These are phyloP conservation scores for Schwanniomyces vanrijiae DNA, from an alignment of 805 yeast genomes.

Conservation along the genomic window DNA sequence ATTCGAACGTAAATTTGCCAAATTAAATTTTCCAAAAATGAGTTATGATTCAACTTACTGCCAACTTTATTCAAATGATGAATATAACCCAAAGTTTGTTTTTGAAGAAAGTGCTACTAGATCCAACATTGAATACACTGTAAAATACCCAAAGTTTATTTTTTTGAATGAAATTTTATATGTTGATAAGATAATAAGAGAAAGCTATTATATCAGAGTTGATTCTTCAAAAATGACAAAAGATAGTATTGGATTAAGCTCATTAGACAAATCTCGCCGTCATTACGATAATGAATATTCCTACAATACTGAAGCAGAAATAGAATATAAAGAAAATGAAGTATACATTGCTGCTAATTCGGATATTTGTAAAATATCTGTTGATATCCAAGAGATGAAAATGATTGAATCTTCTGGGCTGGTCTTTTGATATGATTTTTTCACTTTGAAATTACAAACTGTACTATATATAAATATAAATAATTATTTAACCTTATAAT, in stretches of 20 bases:
- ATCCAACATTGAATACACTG: slow-evolving; percentile 2
- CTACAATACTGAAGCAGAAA: background rate
- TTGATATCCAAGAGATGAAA: background rate
- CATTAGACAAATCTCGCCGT: background rate
- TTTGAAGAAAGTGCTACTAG: slow-evolving; percentile 2
- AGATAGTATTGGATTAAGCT: background rate
- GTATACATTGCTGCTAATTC: background rate
- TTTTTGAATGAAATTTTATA: background rate
- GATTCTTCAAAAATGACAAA: background rate
- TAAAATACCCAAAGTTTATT: background rate
- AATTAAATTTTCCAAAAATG: slow-evolving; percentile 29
- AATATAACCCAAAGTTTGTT: slow-evolving; percentile 3
- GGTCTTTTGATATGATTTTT: background rate
- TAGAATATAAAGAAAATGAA: background rate
- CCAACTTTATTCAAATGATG: slow-evolving; percentile 10
- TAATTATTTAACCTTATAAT: too few species aligned
- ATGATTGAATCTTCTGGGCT: background rate
- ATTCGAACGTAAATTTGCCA: slow-evolving; percentile 9
- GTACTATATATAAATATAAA: too few species aligned
- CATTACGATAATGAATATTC: background rate
- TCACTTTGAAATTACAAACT: background rate
- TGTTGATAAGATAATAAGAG: background rate
- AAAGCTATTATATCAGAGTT: background rate
- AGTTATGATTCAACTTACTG: slow-evolving; percentile 23
- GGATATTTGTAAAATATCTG: background rate